Conservation (phyloP, 2,329 filamentous ascomycete species). For the Amauroascus niger region DNA sequence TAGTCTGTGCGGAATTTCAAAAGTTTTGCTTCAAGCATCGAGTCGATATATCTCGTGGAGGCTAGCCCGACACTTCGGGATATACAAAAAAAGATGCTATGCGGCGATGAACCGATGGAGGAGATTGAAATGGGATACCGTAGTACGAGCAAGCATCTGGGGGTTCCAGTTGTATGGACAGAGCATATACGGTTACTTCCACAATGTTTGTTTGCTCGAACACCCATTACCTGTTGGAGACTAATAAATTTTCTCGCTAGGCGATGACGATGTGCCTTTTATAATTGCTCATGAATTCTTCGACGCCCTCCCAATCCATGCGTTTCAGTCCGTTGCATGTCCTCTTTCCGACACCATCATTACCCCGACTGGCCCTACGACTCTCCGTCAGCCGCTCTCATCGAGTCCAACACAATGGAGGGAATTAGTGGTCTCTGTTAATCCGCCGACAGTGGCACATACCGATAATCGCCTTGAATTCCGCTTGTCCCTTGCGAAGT, state of each 20-base stretch:
- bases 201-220: conserved; percentile 42
- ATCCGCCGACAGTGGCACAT: conserved; percentile 47
- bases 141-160: conserved; percentile 64
- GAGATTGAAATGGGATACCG: conserved; percentile 64
- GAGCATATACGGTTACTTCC: conserved; percentile 81
- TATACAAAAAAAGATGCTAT: conserved; percentile 72
- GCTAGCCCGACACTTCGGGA: conserved; percentile 71
- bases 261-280: conserved; percentile 66
- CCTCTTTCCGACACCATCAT: conserved; percentile 40
- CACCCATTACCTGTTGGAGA: conserved; percentile 14
- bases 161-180: conserved; percentile 74
- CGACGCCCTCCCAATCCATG: conserved; percentile 90
- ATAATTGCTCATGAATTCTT: conserved; percentile 98
- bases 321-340: conserved; percentile 67
- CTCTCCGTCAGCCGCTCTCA: conserved; percentile 34
- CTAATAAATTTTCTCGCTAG: conserved; percentile 30
- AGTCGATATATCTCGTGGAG: conserved; percentile 88
- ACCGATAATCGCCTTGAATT: conserved; percentile 60
- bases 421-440: conserved; percentile 67
- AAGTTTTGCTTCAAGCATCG: conserved; percentile 62
- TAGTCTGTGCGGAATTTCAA: conserved; percentile 81
- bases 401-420: conserved; percentile 58
- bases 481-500: conserved; percentile 66
- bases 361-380: conserved; percentile 41
- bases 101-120: conserved; percentile 57